These are phyloP conservation scores for Stephanodiscus triporus DNA, from an alignment of 108 stramenopile species.

Conservation along the genomic window DNA sequence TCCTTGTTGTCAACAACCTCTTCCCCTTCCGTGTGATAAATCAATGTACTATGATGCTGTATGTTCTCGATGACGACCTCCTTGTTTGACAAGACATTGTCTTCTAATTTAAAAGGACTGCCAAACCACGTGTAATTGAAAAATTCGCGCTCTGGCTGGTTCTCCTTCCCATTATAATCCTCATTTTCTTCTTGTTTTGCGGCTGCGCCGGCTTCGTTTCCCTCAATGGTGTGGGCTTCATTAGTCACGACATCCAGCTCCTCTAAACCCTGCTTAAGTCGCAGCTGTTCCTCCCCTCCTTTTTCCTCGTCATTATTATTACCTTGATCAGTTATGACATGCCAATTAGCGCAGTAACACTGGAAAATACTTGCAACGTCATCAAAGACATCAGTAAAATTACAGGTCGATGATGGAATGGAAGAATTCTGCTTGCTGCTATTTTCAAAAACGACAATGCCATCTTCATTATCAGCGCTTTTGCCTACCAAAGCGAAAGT, in stretches of 20 bases:
- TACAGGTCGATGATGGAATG: background rate
- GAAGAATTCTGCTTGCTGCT: background rate
- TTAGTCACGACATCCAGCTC: background rate
- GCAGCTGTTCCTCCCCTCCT: background rate
- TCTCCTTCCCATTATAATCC: background rate
- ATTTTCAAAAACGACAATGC: background rate
- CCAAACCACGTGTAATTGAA: background rate
- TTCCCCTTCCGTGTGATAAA: background rate
- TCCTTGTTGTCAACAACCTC: background rate
- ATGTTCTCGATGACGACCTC: too few species aligned
- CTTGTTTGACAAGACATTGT: background rate
- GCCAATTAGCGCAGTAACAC: background rate
- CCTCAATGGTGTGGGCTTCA: background rate
- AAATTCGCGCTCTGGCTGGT: background rate
- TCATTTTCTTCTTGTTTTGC: background rate
- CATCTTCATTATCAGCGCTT: background rate
- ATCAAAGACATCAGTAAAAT: background rate
- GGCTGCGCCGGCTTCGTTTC: background rate
- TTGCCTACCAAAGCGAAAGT: background rate
- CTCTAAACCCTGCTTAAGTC: background rate
- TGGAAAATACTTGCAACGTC: background rate
- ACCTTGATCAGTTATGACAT: background rate
- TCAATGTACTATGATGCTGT: too few species aligned
- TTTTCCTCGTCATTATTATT: too few species aligned
- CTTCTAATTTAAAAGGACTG: background rate